Base-by-base conservation (phyloP, 2,329 filamentous ascomycete species). In the Colletotrichum sp. region DNA sequence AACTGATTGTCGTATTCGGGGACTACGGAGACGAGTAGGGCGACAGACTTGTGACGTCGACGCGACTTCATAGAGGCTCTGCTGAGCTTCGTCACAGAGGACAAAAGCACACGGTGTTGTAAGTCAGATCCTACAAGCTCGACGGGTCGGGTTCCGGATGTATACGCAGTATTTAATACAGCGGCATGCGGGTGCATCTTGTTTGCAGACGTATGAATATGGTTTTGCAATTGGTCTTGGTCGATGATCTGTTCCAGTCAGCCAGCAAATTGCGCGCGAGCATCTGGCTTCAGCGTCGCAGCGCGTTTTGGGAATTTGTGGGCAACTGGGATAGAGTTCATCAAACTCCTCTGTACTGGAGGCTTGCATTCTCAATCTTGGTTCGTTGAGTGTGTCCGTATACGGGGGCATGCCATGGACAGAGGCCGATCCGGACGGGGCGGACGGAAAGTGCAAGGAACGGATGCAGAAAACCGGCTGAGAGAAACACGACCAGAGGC, bases 291-390 rank as follows among this genome's bases (percentile, higher is more conserved):
- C 36, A 32, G 28, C 21, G 28, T 71, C 65, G 61, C 68, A 66
- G 26, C 34, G 36, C 61, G 68, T 71, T 65, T 61, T 66, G 59
- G 16, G n/a, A 38, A 30, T 61, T 38, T 30, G 58, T 71, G 52
- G 72, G 30, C 59, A 71, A 66, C 61, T 52, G 48, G 72, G 72
- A 71, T 71, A 71, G 58, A 74, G 59, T 74, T 74, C 61, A 71
- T 38, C 34, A 32, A 59, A 66, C 24, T 6, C 18, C 36, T 26
- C 28, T 34, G 34, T 28, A 38, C 24, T 55, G 67, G 67, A 64
- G 34, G 67, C 48, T 71, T 52, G 24, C 55, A 48, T 74, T 66
- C 67, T 36, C 61, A 61, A 36, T 52, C n/a, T 52, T 52, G 43
- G n/a, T 13, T 21, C 43, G n/a, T 67, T 55, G 61, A 13, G 43